These are phyloP conservation scores for Saprolegnia diclina DNA, from an alignment of 352 stramenopile genomes.

Conservation along the genomic window DNA sequence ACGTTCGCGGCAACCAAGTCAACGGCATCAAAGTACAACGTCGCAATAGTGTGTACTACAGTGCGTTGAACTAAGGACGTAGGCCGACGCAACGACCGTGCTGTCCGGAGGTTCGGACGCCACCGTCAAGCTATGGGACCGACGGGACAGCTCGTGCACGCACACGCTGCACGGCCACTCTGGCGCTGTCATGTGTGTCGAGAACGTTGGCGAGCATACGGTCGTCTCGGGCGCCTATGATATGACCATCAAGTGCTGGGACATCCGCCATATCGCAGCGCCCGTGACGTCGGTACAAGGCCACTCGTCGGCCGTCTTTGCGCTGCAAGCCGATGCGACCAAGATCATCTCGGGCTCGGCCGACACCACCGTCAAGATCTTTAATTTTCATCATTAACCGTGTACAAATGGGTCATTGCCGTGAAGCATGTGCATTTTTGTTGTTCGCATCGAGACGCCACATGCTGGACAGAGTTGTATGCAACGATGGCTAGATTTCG, in stretches of 20 bases:
- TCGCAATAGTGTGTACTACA: neutral
- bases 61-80: neutral
- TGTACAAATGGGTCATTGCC: neutral
- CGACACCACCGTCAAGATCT: conserved; percentile 37
- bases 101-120: conserved; percentile 31
- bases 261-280: conserved; percentile 25
- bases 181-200: conserved; percentile 34
- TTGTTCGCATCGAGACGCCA: too few species aligned
- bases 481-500: too few species aligned
- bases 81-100: conserved; percentile 27
- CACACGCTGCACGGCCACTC: conserved; percentile 29
- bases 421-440: too few species aligned
- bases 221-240: conserved; percentile 36
- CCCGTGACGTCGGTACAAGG: conserved; percentile 30
- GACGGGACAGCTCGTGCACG: conserved; percentile 27
- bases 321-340: conserved; percentile 32
- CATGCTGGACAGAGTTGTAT: too few species aligned
- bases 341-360: conserved; percentile 36
- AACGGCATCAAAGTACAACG: conserved; percentile 32
- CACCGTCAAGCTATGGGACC: conserved; percentile 35
- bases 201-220: conserved; percentile 29
- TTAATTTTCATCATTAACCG: conserved; percentile 29
- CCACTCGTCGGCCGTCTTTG: conserved; percentile 35
- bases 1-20: conserved; percentile 32
- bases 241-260: conserved; percentile 34